Percentiles rank a stretch among this genome's conserved stretches.
These are phyloP conservation scores for Termitomyces sp. DNA, from an alignment of 768 basidiomycete genomes.

Conservation along the genomic window DNA sequence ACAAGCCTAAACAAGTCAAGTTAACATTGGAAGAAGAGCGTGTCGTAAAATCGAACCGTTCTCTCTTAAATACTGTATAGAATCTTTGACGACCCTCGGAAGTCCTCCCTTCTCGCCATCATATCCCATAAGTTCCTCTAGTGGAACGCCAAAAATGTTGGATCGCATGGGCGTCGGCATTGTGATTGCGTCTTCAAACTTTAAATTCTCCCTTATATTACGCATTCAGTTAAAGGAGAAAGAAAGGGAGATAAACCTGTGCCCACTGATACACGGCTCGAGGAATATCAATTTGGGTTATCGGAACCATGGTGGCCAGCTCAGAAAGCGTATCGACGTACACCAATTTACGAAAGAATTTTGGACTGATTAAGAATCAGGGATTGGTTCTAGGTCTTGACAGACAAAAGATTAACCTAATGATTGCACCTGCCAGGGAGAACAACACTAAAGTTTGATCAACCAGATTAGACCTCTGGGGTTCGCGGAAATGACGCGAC, in stretches of 20 bases:
- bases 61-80: slow-evolving; percentile 63
- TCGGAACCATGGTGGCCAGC: slow-evolving; percentile 67
- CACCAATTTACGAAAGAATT: slow-evolving; percentile 81
- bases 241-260: not conserved
- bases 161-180: slow-evolving; percentile 59
- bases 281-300: slow-evolving; percentile 85
- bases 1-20: slow-evolving; percentile 36
- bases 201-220: slow-evolving; percentile 64
- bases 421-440: slow-evolving; percentile 81
- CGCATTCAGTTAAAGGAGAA: not conserved
- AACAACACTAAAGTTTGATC: slow-evolving; percentile 61
- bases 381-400: not conserved
- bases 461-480: not conserved
- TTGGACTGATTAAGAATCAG: slow-evolving; percentile 50
- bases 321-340: slow-evolving; percentile 77
- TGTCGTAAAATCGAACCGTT: slow-evolving; percentile 33
- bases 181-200: slow-evolving; percentile 62
- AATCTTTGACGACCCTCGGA: slow-evolving; percentile 76
- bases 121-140: slow-evolving; percentile 81
- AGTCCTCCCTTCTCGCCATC: slow-evolving; percentile 78
- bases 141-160: slow-evolving; percentile 70
- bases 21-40: not conserved
- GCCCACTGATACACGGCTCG: slow-evolving; percentile 79
- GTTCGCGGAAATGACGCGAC: slow-evolving; percentile 15
- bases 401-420: slow-evolving; percentile 48